Evolutionary conservation across 306 rosid species (phyloP).

Genomic region (Alnus glutinosa): DNA sequence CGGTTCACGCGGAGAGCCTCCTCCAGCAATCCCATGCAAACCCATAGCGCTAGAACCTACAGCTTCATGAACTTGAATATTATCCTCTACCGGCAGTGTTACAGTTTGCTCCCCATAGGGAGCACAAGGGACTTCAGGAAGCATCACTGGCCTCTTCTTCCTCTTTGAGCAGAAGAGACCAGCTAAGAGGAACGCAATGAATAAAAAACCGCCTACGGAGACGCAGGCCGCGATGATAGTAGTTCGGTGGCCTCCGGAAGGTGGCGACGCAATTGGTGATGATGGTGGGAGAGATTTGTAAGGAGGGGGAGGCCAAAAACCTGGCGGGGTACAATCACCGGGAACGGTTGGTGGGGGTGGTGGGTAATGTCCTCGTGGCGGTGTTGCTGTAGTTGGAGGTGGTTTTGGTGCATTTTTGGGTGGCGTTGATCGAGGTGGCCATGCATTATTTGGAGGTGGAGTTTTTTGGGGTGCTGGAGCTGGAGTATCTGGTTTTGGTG

Average conservation of each 20-base stretch:
- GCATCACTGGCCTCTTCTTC: slow-evolving; percentile 40
- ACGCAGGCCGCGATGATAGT: slow-evolving; percentile 55
- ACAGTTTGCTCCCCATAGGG: neutral
- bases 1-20: neutral
- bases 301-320: slow-evolving; percentile 18
- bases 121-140: slow-evolving; percentile 37
- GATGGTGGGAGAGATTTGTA: slow-evolving; percentile 33
- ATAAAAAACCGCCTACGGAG: slow-evolving; percentile 43
- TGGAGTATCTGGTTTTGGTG: neutral
- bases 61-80: neutral
- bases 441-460: too few relatives aligned
- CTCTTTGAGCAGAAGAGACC: slow-evolving; percentile 49
- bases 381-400: neutral
- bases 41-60: too few relatives aligned
- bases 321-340: slow-evolving; percentile 1
- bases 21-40: neutral
- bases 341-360: slow-evolving; percentile 2
- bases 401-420: neutral
- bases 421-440: neutral
- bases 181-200: slow-evolving; percentile 48
- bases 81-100: neutral
- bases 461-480: neutral
- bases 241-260: slow-evolving; percentile 37
- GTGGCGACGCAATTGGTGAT: slow-evolving; percentile 21
- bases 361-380: neutral